Evolutionary conservation across 148 eudicot species (phyloP).

Genomic region (Gaultheria prostrata): DNA sequence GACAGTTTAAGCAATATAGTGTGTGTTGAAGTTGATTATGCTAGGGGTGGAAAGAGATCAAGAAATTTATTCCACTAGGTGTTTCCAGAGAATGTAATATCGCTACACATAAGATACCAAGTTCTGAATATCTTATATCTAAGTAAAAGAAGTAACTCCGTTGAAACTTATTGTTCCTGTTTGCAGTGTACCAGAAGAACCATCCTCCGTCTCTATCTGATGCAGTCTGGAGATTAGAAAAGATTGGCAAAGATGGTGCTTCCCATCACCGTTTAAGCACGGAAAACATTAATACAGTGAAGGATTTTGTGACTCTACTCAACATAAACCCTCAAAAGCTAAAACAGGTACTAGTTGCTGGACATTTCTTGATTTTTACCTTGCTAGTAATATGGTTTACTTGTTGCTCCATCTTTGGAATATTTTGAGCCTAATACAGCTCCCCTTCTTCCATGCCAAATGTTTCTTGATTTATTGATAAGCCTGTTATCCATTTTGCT

Average conservation of each 20-base stretch:
- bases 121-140: not conserved
- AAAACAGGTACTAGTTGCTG: constrained; percentile 44
- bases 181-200: constrained; percentile 54
- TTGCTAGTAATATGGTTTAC: no score
- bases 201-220: constrained; percentile 52
- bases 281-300: constrained; percentile 37
- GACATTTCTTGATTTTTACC: constrained; percentile 3
- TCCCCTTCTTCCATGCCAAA: not conserved
- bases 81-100: not conserved
- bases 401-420: not conserved
- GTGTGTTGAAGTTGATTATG: not conserved
- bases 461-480: not conserved
- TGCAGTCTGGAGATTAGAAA: constrained; percentile 56
- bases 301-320: constrained; percentile 55
- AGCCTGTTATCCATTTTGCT: not conserved
- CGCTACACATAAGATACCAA: not conserved
- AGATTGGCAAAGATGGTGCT: constrained; percentile 56
- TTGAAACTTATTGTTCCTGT: constrained; percentile 6
- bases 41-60: constrained; percentile 1
- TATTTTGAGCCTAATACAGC: not conserved
- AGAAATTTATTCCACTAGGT: not conserved
- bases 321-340: constrained; percentile 60
- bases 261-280: constrained; percentile 42
- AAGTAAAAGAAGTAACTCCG: not conserved
- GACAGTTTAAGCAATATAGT: not conserved